Base-by-base conservation (phyloP, 257 asterid species). In the Vinca minor region DNA sequence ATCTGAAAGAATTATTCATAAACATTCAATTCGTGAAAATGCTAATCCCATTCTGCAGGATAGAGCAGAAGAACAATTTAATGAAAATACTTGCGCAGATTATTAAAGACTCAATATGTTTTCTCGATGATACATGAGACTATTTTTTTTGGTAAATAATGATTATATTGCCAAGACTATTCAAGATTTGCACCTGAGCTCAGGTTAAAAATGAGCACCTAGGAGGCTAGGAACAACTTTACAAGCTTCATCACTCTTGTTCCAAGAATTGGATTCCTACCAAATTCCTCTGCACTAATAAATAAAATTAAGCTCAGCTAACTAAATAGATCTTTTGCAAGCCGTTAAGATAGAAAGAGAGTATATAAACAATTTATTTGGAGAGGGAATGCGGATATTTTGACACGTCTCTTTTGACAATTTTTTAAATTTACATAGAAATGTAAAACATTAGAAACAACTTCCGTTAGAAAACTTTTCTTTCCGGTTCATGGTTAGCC, bases 1-100 rank as follows among this genome's bases (percentile, higher is more conserved):
- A 91, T 83, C 98, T 88, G 87, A 59, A 53, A 76, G 55, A 67
- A 53, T 62, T 15, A 69, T 9, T 45, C 31, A 50, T 45, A 48
- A 70, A 21, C 41, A 65, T 63, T 59, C 55, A 72, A 66, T 31
- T 1, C 7, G 4, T 25, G 10, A 59, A 34, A 63, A 58, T 47
- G 39, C 36, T 41, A 23, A 45, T 28, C 49, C 45, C 54, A 57
- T 14, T 31, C 6, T 20, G 34, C 62, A 54, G 17, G 34, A 17
- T 4, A 38, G 2, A 54, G 42, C 44, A n/a, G 36, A 25, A 58
- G 44, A 41, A 5, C 1, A 25, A 48, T 1, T 29, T 8, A 23
- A 59, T 1, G 60, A 58, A 59, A 59, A 62, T 41, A 65, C 45
- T 0, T 14, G 8, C 31, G 26, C 29, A 26, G 21, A 15, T 39